Percentiles rank a stretch among this genome's conserved stretches.
phyloP scores from a whole-genome alignment of 202 grass and related monocot species.

The Setaria italica region DNA sequence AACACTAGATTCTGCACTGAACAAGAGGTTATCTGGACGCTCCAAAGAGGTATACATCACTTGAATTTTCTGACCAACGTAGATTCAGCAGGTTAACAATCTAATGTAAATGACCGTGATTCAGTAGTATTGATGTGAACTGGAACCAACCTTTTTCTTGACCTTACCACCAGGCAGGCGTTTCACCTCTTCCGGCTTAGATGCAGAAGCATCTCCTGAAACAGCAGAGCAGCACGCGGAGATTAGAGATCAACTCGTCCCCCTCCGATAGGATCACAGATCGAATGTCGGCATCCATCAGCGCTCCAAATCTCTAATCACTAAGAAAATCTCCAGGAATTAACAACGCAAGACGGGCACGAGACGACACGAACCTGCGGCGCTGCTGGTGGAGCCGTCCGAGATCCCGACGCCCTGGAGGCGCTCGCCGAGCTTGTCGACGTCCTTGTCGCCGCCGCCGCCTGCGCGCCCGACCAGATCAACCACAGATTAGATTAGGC shows the following conservation, averaged over 20 bases:
- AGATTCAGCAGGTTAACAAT: neutral
- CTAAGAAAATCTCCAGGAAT: neutral
- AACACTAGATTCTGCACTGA: neutral
- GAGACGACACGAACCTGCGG: slow-evolving; percentile 49
- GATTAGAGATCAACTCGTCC: slow-evolving; percentile 9
- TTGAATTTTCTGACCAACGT: neutral
- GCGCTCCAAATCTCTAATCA: neutral
- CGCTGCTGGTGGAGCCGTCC: slow-evolving; percentile 43
- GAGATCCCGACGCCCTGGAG: slow-evolving; percentile 85
- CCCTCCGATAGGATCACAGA: neutral
- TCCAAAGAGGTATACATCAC: neutral
- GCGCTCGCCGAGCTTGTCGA: slow-evolving; percentile 69
- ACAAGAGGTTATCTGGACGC: neutral
- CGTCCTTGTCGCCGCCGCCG: slow-evolving; percentile 60
- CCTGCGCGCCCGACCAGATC: slow-evolving; percentile 44
- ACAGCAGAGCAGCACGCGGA: neutral
- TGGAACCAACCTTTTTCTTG: slow-evolving; percentile 87
- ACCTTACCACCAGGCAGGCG: slow-evolving; percentile 96
- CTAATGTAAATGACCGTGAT: neutral
- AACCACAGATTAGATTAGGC: neutral
- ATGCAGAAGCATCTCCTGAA: slow-evolving; percentile 70
- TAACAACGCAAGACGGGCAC: neutral
- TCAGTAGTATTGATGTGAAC: neutral
- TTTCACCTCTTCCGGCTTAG: slow-evolving; percentile 82
- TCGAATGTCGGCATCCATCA: slow-evolving; percentile 10